phyloP scores from a whole-genome alignment of 2,329 filamentous ascomycete genomes.

The Geosmithia putterillii region DNA sequence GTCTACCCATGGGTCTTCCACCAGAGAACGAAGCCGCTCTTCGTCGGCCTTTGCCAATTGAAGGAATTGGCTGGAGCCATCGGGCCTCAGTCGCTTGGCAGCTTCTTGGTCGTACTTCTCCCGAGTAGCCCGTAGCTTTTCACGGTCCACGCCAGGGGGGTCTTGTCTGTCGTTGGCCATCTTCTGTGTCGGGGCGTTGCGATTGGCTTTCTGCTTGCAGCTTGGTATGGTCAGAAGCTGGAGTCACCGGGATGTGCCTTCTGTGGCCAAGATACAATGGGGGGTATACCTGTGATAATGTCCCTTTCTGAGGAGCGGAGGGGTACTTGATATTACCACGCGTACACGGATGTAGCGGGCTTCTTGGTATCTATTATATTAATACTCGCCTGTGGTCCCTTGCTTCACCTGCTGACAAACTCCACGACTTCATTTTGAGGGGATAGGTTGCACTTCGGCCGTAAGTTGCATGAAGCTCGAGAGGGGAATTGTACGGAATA shows the following conservation, averaged over 20 bases:
- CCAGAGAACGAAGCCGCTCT: slow-evolving; percentile 9
- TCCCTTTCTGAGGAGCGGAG: neutral
- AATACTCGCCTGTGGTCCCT: neutral
- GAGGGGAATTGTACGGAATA: neutral
- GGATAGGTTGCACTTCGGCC: neutral
- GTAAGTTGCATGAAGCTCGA: neutral
- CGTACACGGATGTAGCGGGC: neutral
- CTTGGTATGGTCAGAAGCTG: neutral
- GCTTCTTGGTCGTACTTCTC: slow-evolving; percentile 20
- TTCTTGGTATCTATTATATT: too few species aligned
- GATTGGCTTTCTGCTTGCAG: neutral
- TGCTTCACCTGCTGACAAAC: neutral
- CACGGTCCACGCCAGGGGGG: neutral
- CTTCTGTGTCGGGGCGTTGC: neutral
- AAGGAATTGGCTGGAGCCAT: slow-evolving; percentile 19
- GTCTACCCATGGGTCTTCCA: slow-evolving; percentile 21
- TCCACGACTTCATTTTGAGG: neutral
- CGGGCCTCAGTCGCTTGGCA: slow-evolving; percentile 16
- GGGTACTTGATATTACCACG: too few species aligned
- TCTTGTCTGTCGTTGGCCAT: neutral
- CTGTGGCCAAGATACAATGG: neutral
- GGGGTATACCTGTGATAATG: neutral
- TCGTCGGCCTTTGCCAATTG: slow-evolving; percentile 8
- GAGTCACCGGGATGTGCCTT: neutral
- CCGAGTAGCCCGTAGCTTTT: neutral